phyloP scores from a whole-genome alignment of 805 yeast species.

The Candida peoriensis region DNA sequence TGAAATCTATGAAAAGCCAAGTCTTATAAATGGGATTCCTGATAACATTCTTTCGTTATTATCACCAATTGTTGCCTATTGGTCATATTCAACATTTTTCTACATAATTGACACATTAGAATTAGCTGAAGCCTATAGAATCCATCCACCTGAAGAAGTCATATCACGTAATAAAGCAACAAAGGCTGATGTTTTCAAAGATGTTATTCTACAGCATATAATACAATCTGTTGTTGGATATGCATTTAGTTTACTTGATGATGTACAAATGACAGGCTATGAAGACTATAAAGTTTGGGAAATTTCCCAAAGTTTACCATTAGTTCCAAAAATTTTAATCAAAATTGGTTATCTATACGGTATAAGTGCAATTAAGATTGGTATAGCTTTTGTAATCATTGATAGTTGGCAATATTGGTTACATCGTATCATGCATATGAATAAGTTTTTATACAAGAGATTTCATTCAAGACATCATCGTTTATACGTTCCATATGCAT shows the following conservation, averaged over 20 bases:
- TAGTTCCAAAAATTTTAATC: conserved; percentile 44
- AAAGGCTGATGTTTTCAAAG: conserved; percentile 62
- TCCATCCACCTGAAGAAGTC: conserved; percentile 90
- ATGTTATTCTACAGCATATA: conserved; percentile 80
- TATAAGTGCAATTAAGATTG: conserved; percentile 50
- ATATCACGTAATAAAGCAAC: conserved; percentile 69
- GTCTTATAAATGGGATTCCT: conserved; percentile 54
- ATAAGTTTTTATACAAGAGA: conserved; percentile 65
- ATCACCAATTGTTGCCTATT: conserved; percentile 78
- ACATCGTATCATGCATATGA: conserved; percentile 84
- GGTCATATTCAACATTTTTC: conserved; percentile 72
- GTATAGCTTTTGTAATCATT: conserved; percentile 63
- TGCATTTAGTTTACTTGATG: conserved; percentile 51
- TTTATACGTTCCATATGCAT: conserved; percentile 93
- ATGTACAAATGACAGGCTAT: conserved; percentile 44
- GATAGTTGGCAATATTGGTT: conserved; percentile 96
- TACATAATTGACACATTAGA: conserved; percentile 69
- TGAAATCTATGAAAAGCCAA: conserved; percentile 26
- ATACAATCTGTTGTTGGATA: conserved; percentile 75
- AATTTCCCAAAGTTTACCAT: conserved; percentile 24
- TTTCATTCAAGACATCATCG: conserved; percentile 95
- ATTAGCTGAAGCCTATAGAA: conserved; percentile 77
- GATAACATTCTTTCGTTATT: conserved; percentile 71
- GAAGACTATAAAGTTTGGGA: conserved; percentile 45
- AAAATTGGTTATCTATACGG: conserved; percentile 58